Evolutionary conservation across 345 rosid genomes (phyloP).

Genomic region (Hibiscus mutabilis): DNA sequence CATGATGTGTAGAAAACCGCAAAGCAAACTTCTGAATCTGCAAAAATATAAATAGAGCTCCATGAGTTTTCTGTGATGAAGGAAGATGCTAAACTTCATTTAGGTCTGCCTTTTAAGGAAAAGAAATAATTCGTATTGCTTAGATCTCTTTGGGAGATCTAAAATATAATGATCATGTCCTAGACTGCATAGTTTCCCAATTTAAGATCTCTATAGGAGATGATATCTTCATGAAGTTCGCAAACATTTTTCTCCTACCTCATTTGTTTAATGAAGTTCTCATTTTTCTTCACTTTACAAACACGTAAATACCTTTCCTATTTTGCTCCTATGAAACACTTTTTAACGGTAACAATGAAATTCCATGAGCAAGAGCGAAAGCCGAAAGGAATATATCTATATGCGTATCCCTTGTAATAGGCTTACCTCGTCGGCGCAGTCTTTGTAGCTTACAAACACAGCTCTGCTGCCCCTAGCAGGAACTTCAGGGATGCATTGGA

Average conservation of each 20-base stretch:
- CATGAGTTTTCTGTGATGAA: background rate
- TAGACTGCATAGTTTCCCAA: background rate
- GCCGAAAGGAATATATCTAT: too few relatives aligned
- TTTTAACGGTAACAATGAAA: too few relatives aligned
- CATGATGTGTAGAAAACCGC: conserved; percentile 48
- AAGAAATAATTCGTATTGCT: background rate
- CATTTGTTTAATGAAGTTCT: background rate
- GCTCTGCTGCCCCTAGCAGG: conserved; percentile 69
- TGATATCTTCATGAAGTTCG: background rate
- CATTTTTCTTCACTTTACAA: background rate
- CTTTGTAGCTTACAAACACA: conserved; percentile 57
- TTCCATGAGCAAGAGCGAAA: too few relatives aligned
- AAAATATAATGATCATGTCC: background rate
- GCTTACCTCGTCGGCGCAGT: conserved; percentile 47
- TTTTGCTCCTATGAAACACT: background rate
- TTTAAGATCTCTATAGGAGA: background rate
- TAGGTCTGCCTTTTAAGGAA: background rate
- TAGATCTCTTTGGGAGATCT: too few relatives aligned
- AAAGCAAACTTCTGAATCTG: conserved; percentile 87
- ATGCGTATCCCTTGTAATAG: background rate
- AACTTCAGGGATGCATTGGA: conserved; percentile 57
- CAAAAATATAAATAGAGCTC: conserved; percentile 16
- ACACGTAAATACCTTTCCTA: background rate
- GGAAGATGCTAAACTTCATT: background rate
- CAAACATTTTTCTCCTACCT: background rate